Percentiles rank a stretch among this genome's conserved stretches.
Conservation (phyloP, 352 stramenopile genomes). For the Phytophthora macrochlamydospora region DNA sequence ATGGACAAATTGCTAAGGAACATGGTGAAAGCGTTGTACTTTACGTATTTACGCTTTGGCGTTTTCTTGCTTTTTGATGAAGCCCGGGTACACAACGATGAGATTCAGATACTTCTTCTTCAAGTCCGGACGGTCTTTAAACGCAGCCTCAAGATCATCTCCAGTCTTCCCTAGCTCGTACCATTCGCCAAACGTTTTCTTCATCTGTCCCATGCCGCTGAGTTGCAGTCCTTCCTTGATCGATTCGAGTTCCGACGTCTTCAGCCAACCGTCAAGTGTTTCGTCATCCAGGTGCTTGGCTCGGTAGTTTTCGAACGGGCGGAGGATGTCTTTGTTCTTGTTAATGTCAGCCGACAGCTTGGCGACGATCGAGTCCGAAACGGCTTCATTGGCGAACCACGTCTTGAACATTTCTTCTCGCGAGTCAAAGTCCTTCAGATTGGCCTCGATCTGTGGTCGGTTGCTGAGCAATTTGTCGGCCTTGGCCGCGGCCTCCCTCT, state of each 20-base stretch:
- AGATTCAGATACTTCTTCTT: background rate
- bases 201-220: background rate
- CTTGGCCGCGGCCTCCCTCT: background rate
- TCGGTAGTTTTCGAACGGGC: background rate
- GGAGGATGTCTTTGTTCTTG: background rate
- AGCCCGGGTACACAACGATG: background rate
- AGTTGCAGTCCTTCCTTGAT: background rate
- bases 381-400: background rate
- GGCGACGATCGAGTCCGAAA: background rate
- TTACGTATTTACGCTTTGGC: background rate
- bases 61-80: background rate
- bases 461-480: background rate
- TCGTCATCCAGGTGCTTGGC: background rate
- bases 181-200: background rate
- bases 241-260: background rate
- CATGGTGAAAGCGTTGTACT: background rate
- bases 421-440: slow-evolving; percentile 12
- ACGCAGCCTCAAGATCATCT: background rate
- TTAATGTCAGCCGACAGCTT: background rate
- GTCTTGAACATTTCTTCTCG: background rate
- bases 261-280: background rate
- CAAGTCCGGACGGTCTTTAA: background rate
- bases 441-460: background rate
- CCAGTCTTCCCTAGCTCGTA: background rate
- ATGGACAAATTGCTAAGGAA: background rate